Percentiles rank a stretch among this genome's conserved stretches.
Conservation (phyloP, 75 land plant genomes). For the Sequoiadendron giganteum region DNA sequence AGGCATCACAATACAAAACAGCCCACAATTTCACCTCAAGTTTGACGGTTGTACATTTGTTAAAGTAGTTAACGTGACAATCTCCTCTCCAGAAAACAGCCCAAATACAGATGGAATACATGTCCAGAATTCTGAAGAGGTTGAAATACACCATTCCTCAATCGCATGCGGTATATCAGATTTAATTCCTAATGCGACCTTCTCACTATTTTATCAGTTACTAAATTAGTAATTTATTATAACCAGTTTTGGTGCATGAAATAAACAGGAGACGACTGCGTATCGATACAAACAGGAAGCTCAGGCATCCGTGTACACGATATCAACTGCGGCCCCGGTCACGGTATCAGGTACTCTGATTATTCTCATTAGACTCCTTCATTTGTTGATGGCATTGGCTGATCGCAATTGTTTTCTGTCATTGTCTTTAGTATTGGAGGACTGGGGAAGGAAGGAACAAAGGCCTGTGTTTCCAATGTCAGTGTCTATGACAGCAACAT, state of each 20-base stretch:
- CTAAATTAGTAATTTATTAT: too few relatives aligned
- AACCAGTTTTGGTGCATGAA: too few relatives aligned
- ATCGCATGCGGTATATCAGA: slow-evolving; percentile 28
- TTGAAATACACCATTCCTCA: slow-evolving; percentile 8
- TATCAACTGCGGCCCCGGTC: slow-evolving; percentile 72
- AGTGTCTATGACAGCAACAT: slow-evolving; percentile 15
- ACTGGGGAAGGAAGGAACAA: slow-evolving; percentile 12
- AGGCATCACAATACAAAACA: slow-evolving; percentile 29
- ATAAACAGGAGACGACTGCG: slow-evolving; percentile 74
- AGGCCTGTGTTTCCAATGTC: too few relatives aligned
- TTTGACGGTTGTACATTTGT: slow-evolving; percentile 29
- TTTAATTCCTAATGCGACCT: not conserved
- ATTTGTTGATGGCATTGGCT: not conserved
- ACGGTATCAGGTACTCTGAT: slow-evolving; percentile 61
- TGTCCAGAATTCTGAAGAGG: too few relatives aligned
- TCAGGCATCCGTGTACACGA: slow-evolving; percentile 45
- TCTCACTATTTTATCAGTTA: not conserved
- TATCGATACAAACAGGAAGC: slow-evolving; percentile 78
- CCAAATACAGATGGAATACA: slow-evolving; percentile 36
- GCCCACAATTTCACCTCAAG: slow-evolving; percentile 37
- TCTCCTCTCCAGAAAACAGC: slow-evolving; percentile 34
- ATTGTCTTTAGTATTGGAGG: slow-evolving; percentile 42
- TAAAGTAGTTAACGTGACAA: not conserved
- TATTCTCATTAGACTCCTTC: not conserved
- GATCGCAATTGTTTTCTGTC: not conserved